These are phyloP conservation scores for Aspergillus brunneoviolaceus DNA, from an alignment of 2,329 filamentous ascomycete species.

Conservation along the genomic window DNA sequence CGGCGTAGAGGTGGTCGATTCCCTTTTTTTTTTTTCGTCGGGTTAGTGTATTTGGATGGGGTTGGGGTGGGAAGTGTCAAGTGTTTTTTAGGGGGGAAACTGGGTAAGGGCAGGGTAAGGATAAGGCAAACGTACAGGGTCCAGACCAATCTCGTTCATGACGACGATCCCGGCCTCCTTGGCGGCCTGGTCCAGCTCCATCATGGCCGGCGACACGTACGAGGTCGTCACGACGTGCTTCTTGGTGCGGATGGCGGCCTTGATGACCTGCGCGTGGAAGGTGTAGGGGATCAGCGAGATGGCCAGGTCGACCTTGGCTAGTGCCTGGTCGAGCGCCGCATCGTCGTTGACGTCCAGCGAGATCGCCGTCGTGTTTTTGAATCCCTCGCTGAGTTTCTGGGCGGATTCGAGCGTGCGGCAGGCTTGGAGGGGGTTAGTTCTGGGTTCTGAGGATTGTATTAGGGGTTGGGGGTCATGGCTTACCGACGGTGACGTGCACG, in stretches of 20 bases:
- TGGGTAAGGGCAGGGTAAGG: no score
- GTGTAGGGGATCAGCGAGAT: constrained; percentile 89
- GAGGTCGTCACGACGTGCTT: constrained; percentile 95
- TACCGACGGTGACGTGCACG: constrained; percentile 65
- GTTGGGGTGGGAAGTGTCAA: no score
- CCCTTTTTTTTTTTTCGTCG: constrained; percentile 26
- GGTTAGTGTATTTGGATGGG: no score
- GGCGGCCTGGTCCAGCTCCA: constrained; percentile 76
- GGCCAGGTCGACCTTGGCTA: constrained; percentile 76
- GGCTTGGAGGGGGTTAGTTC: constrained; percentile 50
- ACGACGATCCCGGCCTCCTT: constrained; percentile 94
- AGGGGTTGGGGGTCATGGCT: constrained; percentile 24
- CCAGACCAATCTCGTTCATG: constrained; percentile 90
- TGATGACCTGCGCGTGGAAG: constrained; percentile 84
- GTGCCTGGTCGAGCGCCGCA: constrained; percentile 73
- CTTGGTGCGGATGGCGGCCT: constrained; percentile 88
- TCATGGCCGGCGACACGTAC: constrained; percentile 90
- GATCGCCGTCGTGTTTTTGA: constrained; percentile 72
- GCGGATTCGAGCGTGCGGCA: constrained; percentile 79
- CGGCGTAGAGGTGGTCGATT: constrained; percentile 64
- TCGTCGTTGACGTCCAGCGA: constrained; percentile 80
- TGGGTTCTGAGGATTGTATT: background rate
- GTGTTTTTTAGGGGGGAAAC: no score
- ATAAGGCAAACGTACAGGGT: constrained; percentile 31
- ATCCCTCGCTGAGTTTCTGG: constrained; percentile 69